These are phyloP conservation scores for Drechslerella stenobrocha DNA, from an alignment of 2,329 filamentous ascomycete genomes.

Conservation along the genomic window DNA sequence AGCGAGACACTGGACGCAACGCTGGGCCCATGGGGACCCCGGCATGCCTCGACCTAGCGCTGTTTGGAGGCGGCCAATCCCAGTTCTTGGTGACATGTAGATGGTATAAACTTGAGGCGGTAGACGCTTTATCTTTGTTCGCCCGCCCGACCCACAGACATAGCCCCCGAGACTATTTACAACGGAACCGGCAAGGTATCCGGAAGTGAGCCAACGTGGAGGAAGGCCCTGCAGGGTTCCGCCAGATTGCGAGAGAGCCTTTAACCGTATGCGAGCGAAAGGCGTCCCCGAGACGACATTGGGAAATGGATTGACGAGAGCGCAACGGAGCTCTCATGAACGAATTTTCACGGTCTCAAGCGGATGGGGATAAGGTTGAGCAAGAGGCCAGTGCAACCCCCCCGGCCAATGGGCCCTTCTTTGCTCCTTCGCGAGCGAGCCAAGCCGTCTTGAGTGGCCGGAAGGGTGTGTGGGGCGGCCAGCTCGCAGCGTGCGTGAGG, in stretches of 20 bases:
- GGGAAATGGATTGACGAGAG: constrained; percentile 19
- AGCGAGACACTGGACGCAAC: too few species aligned
- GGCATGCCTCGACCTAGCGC: neutral
- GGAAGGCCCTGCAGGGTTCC: constrained; percentile 2
- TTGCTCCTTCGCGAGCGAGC: constrained; percentile 36
- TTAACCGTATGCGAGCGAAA: neutral
- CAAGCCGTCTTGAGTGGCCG: neutral
- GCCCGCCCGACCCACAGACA: too few species aligned
- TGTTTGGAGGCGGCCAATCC: too few species aligned
- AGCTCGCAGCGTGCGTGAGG: constrained; percentile 16
- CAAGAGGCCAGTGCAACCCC: constrained; percentile 28
- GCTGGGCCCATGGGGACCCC: too few species aligned
- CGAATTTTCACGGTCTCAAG: constrained; percentile 43
- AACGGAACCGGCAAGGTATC: neutral
- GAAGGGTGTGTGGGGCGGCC: constrained; percentile 43
- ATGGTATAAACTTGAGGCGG: neutral
- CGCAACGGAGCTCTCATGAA: constrained; percentile 47
- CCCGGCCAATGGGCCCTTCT: constrained; percentile 34
- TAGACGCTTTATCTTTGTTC: too few species aligned
- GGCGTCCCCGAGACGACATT: too few species aligned
- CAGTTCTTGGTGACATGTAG: too few species aligned
- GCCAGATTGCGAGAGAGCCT: neutral
- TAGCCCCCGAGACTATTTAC: too few species aligned
- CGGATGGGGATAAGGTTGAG: constrained; percentile 26
- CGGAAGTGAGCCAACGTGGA: neutral